Evolutionary conservation across 139 green algal species (phyloP), one percentile per base, ranked within the genome.

Genomic region (Pleodorina starrii): DNA sequence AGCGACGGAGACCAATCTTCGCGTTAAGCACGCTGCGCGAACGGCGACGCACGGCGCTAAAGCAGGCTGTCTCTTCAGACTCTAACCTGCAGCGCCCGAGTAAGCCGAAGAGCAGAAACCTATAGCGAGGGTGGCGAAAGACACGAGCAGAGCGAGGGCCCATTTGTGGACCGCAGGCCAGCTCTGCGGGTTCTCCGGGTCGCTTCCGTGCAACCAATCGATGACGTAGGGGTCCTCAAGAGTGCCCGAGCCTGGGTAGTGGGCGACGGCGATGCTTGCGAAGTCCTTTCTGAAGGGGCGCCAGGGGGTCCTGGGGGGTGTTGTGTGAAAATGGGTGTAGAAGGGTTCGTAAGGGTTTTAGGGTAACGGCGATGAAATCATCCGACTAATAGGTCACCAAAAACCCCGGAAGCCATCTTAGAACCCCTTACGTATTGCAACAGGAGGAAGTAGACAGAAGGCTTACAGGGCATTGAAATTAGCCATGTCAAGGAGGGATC

Each of bases 81-180:
- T n/a, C 78, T 23, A 12, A 85, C 78, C 21, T 75, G 81, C 81
- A 1, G 63, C 43, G 0, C 81, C 81, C 4, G 63, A 29, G 44
- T 87, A 87, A 11, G 81, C 81, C 14, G 81, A 79, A 11, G 81
- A 87, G 66, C 81, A 79, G 63, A 87, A 87, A 48, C 63, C 81
- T 5, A 87, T 43, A 5, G 60, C 44, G 0, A 86, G 80, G 42
- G 80, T 87, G 5, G 80, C 59, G n/a, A 87, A 36, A 2, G 63
- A 46, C 2, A 68, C 63, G 16, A 87, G 21, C 0, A 59, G 0
- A 0, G 81, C 78, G n/a, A 87, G 42, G 5, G 5, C 12, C 81
- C 60, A 87, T 46, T 79, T 79, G 81, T 87, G 68, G 21, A 38
- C 3, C 0, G 27, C 1, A 1, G 81, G 32, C 81, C 81, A 87